phyloP scores from a whole-genome alignment of 2,329 filamentous ascomycete genomes.

The Paraconiothyrium sp. region DNA sequence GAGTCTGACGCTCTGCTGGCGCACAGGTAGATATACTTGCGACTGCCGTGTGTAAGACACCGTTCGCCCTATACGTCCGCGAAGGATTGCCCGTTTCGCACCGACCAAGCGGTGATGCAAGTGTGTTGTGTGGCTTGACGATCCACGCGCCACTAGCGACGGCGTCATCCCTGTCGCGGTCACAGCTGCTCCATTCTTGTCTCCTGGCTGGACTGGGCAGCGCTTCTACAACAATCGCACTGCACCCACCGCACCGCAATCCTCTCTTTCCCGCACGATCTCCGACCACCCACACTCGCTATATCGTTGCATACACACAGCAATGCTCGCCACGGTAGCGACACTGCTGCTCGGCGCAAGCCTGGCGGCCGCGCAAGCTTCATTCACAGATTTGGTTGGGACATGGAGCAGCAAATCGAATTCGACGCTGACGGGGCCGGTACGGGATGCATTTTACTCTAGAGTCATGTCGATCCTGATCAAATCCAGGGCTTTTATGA shows the following conservation, averaged over 20 bases:
- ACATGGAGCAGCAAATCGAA: constrained; percentile 78
- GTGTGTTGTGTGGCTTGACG: constrained; percentile 28
- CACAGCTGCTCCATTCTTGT: constrained; percentile 26
- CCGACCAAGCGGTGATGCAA: constrained; percentile 21
- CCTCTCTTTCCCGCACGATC: constrained; percentile 11
- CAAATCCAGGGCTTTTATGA: constrained; percentile 71
- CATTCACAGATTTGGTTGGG: constrained; percentile 66
- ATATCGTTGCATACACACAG: constrained; percentile 12
- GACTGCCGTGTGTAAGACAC: not conserved
- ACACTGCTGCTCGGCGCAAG: constrained; percentile 44
- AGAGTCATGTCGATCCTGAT: constrained; percentile 24
- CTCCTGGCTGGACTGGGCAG: constrained; percentile 31
- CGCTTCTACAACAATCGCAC: constrained; percentile 19
- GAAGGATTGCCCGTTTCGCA: not conserved
- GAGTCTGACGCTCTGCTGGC: not conserved
- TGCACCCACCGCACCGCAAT: constrained; percentile 8
- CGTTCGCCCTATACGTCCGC: not conserved
- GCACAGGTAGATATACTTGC: not conserved
- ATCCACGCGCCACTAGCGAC: constrained; percentile 38
- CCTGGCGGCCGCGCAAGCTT: constrained; percentile 51
- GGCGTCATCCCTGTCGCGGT: constrained; percentile 21
- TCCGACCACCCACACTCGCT: constrained; percentile 25
- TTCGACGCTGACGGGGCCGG: constrained; percentile 74
- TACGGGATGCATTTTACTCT: constrained; percentile 52
- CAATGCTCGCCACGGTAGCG: constrained; percentile 35